Percentiles rank a stretch among this genome's conserved stretches.
Conservation (phyloP, 331 rosid genomes). For the Dryas integrifolia region DNA sequence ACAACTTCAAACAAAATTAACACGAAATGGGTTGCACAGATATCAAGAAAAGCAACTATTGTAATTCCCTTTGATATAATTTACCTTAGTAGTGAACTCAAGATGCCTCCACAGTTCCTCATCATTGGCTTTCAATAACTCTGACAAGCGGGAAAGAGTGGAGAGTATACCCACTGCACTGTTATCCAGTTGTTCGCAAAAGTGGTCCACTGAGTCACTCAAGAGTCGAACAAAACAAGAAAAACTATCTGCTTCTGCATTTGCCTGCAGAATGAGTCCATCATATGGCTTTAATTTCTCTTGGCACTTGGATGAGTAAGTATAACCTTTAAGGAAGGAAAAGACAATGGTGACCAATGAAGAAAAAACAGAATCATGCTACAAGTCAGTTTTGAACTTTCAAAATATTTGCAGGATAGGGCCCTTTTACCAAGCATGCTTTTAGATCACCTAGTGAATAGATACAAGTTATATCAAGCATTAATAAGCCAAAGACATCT, state of each 20-base stretch:
- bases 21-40: neutral
- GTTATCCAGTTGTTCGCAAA: constrained; percentile 75
- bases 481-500: constrained; percentile 7
- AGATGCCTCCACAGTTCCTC: constrained; percentile 80
- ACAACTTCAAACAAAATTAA: neutral
- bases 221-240: constrained; percentile 72
- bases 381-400: neutral
- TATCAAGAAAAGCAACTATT: neutral
- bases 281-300: neutral
- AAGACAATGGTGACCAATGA: neutral
- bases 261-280: constrained; percentile 39
- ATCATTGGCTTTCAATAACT: constrained; percentile 58
- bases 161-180: constrained; percentile 70
- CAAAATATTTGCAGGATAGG: neutral
- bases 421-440: neutral
- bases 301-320: neutral
- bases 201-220: constrained; percentile 76
- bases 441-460: neutral
- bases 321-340: neutral
- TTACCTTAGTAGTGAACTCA: constrained; percentile 67
- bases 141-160: constrained; percentile 63
- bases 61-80: neutral
- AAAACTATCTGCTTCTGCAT: constrained; percentile 86
- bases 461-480: neutral
- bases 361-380: neutral